These are phyloP conservation scores for Teunomyces pallodes DNA, from an alignment of 805 yeast genomes.

Conservation along the genomic window DNA sequence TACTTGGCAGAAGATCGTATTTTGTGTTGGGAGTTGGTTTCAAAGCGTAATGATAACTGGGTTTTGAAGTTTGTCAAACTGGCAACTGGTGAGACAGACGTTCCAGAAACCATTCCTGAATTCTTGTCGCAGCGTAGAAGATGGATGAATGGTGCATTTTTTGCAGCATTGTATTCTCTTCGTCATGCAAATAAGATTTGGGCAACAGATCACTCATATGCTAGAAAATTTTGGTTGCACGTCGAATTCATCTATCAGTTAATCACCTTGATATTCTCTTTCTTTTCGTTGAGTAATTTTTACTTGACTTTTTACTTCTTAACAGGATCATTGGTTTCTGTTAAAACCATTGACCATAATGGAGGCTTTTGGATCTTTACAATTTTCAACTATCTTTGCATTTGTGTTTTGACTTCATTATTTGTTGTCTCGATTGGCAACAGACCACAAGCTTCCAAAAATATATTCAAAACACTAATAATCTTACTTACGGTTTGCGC, in stretches of 20 bases:
- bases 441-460: slow-evolving; percentile 93
- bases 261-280: slow-evolving; percentile 19
- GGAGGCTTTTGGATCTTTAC: slow-evolving; percentile 87
- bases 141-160: slow-evolving; percentile 31
- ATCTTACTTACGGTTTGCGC: slow-evolving; percentile 75
- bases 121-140: slow-evolving; percentile 28
- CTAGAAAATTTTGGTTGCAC: slow-evolving; percentile 22
- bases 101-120: slow-evolving; percentile 25
- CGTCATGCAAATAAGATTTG: slow-evolving; percentile 22
- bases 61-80: slow-evolving; percentile 28
- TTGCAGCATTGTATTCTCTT: slow-evolving; percentile 27
- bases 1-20: slow-evolving; percentile 30
- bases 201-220: slow-evolving; percentile 22
- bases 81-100: slow-evolving; percentile 32
- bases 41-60: slow-evolving; percentile 26
- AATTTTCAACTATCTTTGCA: slow-evolving; percentile 78
- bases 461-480: slow-evolving; percentile 70
- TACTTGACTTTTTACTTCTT: slow-evolving; percentile 28
- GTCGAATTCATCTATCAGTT: slow-evolving; percentile 25
- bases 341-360: slow-evolving; percentile 48
- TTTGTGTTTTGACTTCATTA: slow-evolving; percentile 81
- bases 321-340: slow-evolving; percentile 70
- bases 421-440: slow-evolving; percentile 95
- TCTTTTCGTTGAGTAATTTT: slow-evolving; percentile 27
- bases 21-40: slow-evolving; percentile 28